Percentiles rank a stretch among this genome's conserved stretches.
Evolutionary conservation across 805 yeast species (phyloP).

Genomic region (Candida jianshihensis): DNA sequence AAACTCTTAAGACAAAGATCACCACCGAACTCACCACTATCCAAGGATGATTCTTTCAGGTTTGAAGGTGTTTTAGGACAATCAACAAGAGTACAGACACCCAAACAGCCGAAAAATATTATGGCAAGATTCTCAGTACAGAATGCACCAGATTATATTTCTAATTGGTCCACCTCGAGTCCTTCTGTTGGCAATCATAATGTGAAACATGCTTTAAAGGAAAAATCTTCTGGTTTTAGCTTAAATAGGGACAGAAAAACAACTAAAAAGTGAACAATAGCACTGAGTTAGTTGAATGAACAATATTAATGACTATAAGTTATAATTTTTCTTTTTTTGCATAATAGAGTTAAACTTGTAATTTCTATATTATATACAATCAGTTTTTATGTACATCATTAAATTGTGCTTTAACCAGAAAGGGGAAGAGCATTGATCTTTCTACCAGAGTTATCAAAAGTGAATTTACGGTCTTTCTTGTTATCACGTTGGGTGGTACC

Average conservation of each 20-base stretch:
- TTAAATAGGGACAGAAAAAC: slow-evolving; percentile 15
- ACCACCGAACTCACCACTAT: slow-evolving; percentile 23
- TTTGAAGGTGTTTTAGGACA: slow-evolving; percentile 31
- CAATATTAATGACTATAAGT: too few species aligned
- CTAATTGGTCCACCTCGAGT: slow-evolving; percentile 10
- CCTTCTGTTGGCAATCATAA: slow-evolving; percentile 3
- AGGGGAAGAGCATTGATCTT: slow-evolving; percentile 27
- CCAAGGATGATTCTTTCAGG: slow-evolving; percentile 37
- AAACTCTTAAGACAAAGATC: slow-evolving; percentile 2
- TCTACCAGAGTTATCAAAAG: slow-evolving; percentile 62
- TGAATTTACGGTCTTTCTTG: slow-evolving; percentile 73
- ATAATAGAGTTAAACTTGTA: too few species aligned
- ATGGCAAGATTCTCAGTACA: slow-evolving; percentile 15
- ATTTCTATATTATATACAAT: not conserved
- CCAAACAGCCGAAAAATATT: slow-evolving; percentile 10
- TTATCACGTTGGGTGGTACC: slow-evolving; percentile 88
- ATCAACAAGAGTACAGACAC: slow-evolving; percentile 1
- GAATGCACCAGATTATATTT: slow-evolving; percentile 13
- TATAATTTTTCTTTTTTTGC: not conserved
- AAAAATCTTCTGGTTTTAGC: slow-evolving; percentile 21
- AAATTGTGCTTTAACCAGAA: slow-evolving; percentile 14
- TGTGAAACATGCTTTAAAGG: slow-evolving; percentile 9
- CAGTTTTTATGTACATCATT: not conserved
- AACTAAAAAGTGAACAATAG: not conserved
- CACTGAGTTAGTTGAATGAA: too few species aligned